phyloP scores from a whole-genome alignment of 2,329 filamentous ascomycete species.

The Xylaria sp. region DNA sequence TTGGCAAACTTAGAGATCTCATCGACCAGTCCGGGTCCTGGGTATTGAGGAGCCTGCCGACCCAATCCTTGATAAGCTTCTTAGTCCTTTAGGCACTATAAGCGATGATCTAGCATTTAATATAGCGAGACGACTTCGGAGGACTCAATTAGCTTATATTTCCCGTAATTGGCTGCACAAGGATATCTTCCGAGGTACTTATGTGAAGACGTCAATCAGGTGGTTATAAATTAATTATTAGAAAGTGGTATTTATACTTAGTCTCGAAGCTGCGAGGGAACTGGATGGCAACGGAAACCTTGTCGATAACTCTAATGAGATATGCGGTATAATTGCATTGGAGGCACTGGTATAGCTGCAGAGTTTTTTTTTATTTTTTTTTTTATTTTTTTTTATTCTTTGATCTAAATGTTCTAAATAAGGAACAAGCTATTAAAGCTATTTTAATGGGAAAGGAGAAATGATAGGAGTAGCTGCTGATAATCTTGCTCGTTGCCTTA shows the following conservation, averaged over 20 bases:
- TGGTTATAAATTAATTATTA: background rate
- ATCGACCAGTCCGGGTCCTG: constrained; percentile 25
- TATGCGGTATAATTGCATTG: background rate
- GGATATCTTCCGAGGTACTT: background rate
- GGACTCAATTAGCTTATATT: constrained; percentile 10
- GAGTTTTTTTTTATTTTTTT: too few relatives aligned
- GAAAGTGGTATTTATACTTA: background rate
- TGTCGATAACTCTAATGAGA: background rate
- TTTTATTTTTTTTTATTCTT: too few relatives aligned
- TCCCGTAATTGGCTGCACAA: background rate
- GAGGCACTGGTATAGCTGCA: background rate
- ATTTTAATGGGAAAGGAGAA: background rate
- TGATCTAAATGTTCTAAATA: too few relatives aligned
- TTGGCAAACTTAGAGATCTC: constrained; percentile 13
- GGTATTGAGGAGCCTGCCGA: constrained; percentile 5
- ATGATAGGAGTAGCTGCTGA: background rate
- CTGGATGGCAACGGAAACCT: background rate
- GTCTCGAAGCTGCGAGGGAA: background rate
- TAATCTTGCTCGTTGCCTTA: background rate
- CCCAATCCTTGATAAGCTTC: background rate
- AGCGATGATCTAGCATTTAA: constrained; percentile 15
- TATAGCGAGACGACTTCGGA: constrained; percentile 28
- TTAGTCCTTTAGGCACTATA: background rate
- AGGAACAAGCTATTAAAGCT: too few relatives aligned
- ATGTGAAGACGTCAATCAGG: background rate